These are phyloP conservation scores for Rhinocladiella similis DNA, from an alignment of 2,329 filamentous ascomycete genomes.

Conservation along the genomic window DNA sequence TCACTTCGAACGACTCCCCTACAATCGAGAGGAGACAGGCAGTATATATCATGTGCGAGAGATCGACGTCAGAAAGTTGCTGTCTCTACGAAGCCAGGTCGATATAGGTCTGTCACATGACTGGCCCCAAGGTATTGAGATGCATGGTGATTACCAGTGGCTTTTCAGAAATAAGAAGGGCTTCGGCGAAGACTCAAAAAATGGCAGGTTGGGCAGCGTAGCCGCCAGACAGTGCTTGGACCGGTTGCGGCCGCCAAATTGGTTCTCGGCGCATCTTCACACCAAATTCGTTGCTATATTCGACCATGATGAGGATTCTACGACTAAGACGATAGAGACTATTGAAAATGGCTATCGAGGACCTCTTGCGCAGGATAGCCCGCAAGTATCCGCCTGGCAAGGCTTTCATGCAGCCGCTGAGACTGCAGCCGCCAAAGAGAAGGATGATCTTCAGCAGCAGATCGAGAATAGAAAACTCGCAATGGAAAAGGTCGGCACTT, in stretches of 20 bases:
- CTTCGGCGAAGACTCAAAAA: conserved; percentile 73
- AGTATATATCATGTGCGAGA: conserved; percentile 89
- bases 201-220: conserved; percentile 73
- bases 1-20: conserved; percentile 84
- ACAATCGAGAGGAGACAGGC: conserved; percentile 72
- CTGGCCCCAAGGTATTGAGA: conserved; percentile 85
- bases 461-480: conserved; percentile 22
- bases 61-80: conserved; percentile 83
- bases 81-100: conserved; percentile 81
- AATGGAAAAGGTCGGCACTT: conserved; percentile 15
- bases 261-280: conserved; percentile 94
- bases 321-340: not conserved
- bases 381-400: conserved; percentile 39
- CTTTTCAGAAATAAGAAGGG: conserved; percentile 73
- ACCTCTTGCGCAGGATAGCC: not conserved
- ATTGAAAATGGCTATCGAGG: conserved; percentile 13
- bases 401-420: conserved; percentile 38
- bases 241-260: conserved; percentile 75
- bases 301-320: conserved; percentile 41
- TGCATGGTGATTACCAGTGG: conserved; percentile 66
- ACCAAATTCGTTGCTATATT: conserved; percentile 75
- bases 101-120: conserved; percentile 93
- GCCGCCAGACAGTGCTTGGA: conserved; percentile 82
- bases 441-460: conserved; percentile 32
- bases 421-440: conserved; percentile 36